A percentile compares a stretch with the other conserved stretches of the same genome.
phyloP scores from a whole-genome alignment of 2,329 filamentous ascomycete genomes.

The Drechslerella dactyloides region DNA sequence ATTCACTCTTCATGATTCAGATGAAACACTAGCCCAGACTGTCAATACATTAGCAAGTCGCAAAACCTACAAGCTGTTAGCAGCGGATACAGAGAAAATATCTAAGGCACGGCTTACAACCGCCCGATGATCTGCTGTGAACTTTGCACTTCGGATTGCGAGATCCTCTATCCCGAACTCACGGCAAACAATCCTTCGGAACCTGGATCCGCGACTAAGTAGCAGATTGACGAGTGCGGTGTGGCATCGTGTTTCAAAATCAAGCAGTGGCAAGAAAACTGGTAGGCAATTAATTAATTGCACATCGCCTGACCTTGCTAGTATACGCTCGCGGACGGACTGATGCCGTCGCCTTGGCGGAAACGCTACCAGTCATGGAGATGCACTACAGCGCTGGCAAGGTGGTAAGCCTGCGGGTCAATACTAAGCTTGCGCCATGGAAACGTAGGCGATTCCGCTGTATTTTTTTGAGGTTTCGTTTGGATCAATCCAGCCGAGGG shows the following conservation, averaged over 20 bases:
- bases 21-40: not conserved
- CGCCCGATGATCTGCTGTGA: conserved; percentile 8
- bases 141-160: conserved; percentile 28
- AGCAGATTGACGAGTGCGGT: conserved; percentile 22
- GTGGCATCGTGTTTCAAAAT: conserved; percentile 36
- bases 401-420: conserved; percentile 22
- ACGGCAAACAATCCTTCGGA: conserved; percentile 28
- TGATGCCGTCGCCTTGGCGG: conserved; percentile 32
- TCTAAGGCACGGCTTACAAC: not conserved
- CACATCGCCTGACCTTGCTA: conserved; percentile 34
- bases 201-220: conserved; percentile 38
- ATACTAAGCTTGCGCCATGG: no score
- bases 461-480: conserved; percentile 20
- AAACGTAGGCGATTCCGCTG: not conserved
- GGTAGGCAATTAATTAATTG: no score
- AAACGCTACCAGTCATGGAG: conserved; percentile 22
- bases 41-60: no score
- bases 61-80: no score
- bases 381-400: conserved; percentile 21
- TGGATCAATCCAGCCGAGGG: conserved; percentile 30
- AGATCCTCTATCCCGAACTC: conserved; percentile 1
- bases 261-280: conserved; percentile 11
- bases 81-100: not conserved
- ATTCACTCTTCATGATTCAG: not conserved
- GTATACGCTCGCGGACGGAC: conserved; percentile 28